Base-by-base conservation (phyloP, 2,329 filamentous ascomycete species). In the Clarireedia sp. region DNA sequence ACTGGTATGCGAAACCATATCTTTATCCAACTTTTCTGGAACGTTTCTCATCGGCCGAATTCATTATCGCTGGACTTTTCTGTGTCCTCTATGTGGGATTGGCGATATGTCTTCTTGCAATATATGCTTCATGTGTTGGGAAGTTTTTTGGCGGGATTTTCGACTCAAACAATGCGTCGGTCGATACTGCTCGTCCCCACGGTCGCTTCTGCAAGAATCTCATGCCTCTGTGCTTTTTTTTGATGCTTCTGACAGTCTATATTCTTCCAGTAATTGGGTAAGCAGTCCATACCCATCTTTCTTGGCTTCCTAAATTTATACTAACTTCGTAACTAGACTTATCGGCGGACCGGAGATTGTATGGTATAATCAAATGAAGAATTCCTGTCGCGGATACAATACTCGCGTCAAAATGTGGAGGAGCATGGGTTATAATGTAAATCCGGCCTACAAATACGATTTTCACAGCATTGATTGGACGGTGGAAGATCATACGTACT, bases 331-430 rank as follows among this genome's bases (percentile, higher is more conserved):
- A 10, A 10, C 14, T 36, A 54, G 60, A 17, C 49, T 59, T 29
- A 0, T n/a, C 2, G 36, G 3, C 14, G 59, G 59, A 2, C 48
- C 57, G 8, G 14, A 38, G 3, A 57, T 56, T 10, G n/a, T 19
- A 8, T 63, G 61, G 62, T 50, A 59, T 19, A 9, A 55, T 16
- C 44, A 60, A 16, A 63, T 64, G 60, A 58, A 54, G 26, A 33
- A 62, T 45, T 63, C 62, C 9, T 64, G 62, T 51, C 43, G 53
- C 23, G 59, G 57, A 1, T 55, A 59, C n/a, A 26, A 63, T 14
- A 59, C 50, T 3, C 54, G 61, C 23, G 46, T 61, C 10, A 10
- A n/a, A 7, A 62, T 64, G 60, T 46, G 59, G 46, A 46, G 7
- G 8, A 4, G 0, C 8, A 23, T 40, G 9, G 29, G 46, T 36